Conservation (phyloP, 2,329 filamentous ascomycete species). For the Emmonsia crescens region DNA sequence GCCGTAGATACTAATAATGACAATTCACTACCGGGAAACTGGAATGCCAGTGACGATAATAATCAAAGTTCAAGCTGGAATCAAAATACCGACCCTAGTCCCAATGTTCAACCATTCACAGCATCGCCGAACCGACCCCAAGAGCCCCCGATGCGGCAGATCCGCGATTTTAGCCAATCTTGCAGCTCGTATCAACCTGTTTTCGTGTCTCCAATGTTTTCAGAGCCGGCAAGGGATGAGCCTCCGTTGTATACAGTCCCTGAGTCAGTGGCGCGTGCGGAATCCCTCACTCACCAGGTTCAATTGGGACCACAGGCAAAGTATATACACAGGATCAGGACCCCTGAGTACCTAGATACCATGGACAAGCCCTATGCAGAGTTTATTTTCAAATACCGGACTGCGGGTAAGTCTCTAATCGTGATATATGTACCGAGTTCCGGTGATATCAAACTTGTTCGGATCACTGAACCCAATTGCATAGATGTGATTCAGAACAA, state of each 20-base stretch:
- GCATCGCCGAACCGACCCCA: neutral
- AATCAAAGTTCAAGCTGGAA: neutral
- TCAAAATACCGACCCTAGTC: neutral
- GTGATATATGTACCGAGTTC: no score
- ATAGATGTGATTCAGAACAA: constrained; percentile 13
- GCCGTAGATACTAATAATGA: neutral
- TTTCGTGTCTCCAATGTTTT: constrained; percentile 9
- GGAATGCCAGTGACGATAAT: neutral
- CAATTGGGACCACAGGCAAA: constrained; percentile 19
- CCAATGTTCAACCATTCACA: constrained; percentile 1
- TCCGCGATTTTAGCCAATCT: neutral
- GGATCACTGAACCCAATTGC: neutral
- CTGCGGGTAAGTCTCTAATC: constrained; percentile 8
- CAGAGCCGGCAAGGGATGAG: constrained; percentile 8
- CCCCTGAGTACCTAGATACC: constrained; percentile 21
- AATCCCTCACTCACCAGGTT: constrained; percentile 20
- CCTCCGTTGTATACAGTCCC: constrained; percentile 16
- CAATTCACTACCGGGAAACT: neutral
- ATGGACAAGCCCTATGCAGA: constrained; percentile 23
- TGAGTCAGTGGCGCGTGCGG: constrained; percentile 9
- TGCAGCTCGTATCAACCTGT: neutral
- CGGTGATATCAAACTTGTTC: neutral
- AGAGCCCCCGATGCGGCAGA: neutral
- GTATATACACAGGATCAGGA: constrained; percentile 21
- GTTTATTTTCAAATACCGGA: constrained; percentile 25